phyloP scores from a whole-genome alignment of 345 rosid genomes.

The Populus deltoides region DNA sequence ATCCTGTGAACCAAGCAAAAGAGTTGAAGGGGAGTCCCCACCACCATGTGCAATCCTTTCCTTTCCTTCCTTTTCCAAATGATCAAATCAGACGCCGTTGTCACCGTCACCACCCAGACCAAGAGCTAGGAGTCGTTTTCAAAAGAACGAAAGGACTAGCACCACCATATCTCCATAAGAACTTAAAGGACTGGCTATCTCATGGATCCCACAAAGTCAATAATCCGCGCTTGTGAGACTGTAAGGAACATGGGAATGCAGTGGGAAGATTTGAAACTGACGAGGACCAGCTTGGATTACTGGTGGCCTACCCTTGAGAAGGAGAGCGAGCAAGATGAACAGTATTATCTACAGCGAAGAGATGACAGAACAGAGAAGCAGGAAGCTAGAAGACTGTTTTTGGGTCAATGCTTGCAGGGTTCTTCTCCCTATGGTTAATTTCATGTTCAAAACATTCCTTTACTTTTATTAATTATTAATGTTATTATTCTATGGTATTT shows the following conservation, averaged over 20 bases:
- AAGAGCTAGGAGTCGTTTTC: neutral
- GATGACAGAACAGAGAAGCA: too few relatives aligned
- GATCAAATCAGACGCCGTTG: too few relatives aligned
- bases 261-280: neutral
- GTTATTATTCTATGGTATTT: too few relatives aligned
- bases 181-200: neutral
- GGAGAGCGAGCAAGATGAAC: too few relatives aligned
- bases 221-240: too few relatives aligned
- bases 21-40: conserved; percentile 24
- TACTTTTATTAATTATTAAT: too few relatives aligned
- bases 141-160: too few relatives aligned
- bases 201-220: conserved; percentile 17
- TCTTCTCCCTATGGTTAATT: too few relatives aligned
- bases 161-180: neutral
- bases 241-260: neutral
- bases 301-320: neutral
- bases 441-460: too few relatives aligned
- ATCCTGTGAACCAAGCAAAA: neutral
- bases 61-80: neutral
- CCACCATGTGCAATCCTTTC: conserved; percentile 25
- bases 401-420: too few relatives aligned
- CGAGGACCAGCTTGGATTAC: neutral
- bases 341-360: too few relatives aligned
- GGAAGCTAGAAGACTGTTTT: too few relatives aligned
- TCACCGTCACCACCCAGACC: neutral